phyloP scores from a whole-genome alignment of 352 stramenopile genomes.

The Phytopythium helicoides region DNA sequence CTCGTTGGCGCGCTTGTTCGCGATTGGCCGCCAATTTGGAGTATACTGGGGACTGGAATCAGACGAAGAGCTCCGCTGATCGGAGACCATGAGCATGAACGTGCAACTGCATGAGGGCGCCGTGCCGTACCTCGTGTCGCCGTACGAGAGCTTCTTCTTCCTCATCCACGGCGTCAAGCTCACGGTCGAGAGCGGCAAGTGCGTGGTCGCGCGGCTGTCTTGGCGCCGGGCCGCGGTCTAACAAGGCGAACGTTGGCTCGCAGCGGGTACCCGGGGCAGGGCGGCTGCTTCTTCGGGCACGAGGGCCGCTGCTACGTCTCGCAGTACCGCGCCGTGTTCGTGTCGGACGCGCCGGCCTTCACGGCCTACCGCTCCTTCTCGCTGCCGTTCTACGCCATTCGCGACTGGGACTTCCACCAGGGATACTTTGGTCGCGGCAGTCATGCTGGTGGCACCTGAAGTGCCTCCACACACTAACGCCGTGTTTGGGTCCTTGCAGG shows the following conservation, averaged over 20 bases:
- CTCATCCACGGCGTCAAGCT: slow-evolving; percentile 68
- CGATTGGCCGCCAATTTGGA: slow-evolving; percentile 5
- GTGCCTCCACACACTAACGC: neutral
- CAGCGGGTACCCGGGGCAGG: slow-evolving; percentile 79
- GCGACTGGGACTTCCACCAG: slow-evolving; percentile 64
- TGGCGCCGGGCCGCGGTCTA: too few relatives aligned
- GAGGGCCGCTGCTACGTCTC: slow-evolving; percentile 71
- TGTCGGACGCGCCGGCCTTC: slow-evolving; percentile 32
- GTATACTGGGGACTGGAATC: too few relatives aligned
- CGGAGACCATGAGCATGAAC: slow-evolving; percentile 86
- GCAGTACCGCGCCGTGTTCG: slow-evolving; percentile 74
- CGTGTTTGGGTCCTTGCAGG: slow-evolving; percentile 19
- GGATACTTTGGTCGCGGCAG: slow-evolving; percentile 51
- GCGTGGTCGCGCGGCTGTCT: too few relatives aligned
- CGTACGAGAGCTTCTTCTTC: slow-evolving; percentile 81
- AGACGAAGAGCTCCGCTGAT: neutral
- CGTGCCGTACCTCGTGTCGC: slow-evolving; percentile 74
- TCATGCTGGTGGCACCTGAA: neutral
- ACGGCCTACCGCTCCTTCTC: slow-evolving; percentile 72
- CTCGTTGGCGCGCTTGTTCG: neutral
- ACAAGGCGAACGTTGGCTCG: too few relatives aligned
- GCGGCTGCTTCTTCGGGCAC: slow-evolving; percentile 75
- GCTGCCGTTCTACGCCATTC: slow-evolving; percentile 73
- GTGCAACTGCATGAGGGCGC: slow-evolving; percentile 57
- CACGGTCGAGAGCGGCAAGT: slow-evolving; percentile 79